Conservation (phyloP, 2,329 filamentous ascomycete genomes). For the Penicillium olsonii region DNA sequence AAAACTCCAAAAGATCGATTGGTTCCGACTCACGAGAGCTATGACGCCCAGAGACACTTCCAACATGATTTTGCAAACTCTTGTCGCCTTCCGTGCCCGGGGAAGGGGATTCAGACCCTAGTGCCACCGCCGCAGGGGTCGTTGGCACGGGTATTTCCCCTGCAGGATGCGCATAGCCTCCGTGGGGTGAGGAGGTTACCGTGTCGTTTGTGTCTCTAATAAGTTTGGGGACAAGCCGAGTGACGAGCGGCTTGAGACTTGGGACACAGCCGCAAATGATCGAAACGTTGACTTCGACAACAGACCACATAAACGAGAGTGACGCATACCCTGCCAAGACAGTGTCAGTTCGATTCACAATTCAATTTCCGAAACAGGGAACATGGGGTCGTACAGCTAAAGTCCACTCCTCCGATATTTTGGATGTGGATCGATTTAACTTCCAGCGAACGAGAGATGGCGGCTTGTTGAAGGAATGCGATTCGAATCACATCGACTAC, state of each 20-base stretch:
- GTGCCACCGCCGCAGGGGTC: conserved; percentile 12
- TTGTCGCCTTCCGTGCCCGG: conserved; percentile 18
- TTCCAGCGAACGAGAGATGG: conserved; percentile 38
- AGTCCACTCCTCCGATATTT: conserved; percentile 50
- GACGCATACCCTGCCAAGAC: conserved; percentile 69
- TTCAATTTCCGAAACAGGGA: neutral
- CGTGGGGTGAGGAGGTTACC: conserved; percentile 15
- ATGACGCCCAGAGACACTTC: conserved; percentile 9
- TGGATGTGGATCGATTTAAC: conserved; percentile 33
- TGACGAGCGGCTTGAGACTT: conserved; percentile 81
- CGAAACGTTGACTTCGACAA: conserved; percentile 85
- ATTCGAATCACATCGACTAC: conserved; percentile 87
- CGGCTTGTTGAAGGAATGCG: conserved; percentile 80
- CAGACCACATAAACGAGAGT: conserved; percentile 89
- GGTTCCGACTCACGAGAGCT: conserved; percentile 10
- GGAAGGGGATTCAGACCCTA: neutral
- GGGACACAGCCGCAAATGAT: conserved; percentile 93
- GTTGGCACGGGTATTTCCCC: conserved; percentile 13
- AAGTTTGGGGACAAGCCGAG: conserved; percentile 60
- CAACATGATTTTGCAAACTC: conserved; percentile 18
- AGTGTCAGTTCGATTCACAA: conserved; percentile 40
- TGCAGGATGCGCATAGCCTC: conserved; percentile 2
- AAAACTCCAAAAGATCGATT: conserved; percentile 53
- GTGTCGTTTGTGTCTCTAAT: conserved; percentile 50
- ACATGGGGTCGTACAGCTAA: conserved; percentile 47